A percentile compares a stretch with the other conserved stretches of the same genome.
Evolutionary conservation across 2,329 filamentous ascomycete genomes (phyloP).

Genomic region (Aspergillus sergii): DNA sequence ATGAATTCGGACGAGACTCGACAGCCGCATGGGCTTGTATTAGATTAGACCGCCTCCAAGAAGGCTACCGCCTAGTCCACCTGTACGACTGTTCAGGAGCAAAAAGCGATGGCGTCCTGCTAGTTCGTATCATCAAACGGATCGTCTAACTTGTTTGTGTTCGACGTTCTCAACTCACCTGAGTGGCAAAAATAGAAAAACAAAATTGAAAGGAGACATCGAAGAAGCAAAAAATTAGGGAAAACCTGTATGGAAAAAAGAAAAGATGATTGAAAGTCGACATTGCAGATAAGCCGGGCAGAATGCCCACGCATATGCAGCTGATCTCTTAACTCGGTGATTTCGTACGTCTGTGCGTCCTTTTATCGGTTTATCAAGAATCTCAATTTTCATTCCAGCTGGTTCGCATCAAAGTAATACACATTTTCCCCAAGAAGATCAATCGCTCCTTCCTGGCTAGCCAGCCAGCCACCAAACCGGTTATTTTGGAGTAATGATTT

Average conservation of each 20-base stretch:
- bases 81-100: constrained; percentile 70
- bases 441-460: no score
- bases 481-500: background rate
- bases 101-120: constrained; percentile 66
- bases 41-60: constrained; percentile 75
- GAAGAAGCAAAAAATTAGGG: background rate
- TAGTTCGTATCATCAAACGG: constrained; percentile 72
- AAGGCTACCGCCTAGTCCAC: constrained; percentile 77
- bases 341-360: background rate
- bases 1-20: constrained; percentile 76
- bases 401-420: background rate
- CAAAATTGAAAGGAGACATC: background rate
- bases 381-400: background rate
- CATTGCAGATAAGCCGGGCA: background rate
- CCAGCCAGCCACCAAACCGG: background rate
- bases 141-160: constrained; percentile 8
- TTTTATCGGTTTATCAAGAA: background rate
- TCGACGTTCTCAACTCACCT: background rate
- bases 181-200: background rate
- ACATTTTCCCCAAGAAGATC: background rate
- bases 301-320: constrained; percentile 5
- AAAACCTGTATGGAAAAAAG: background rate
- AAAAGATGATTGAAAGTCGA: background rate
- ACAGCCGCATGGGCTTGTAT: constrained; percentile 88
- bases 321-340: background rate